These are phyloP conservation scores for Penicillium silybi DNA, from an alignment of 495 filamentous ascomycete genomes.

Conservation along the genomic window DNA sequence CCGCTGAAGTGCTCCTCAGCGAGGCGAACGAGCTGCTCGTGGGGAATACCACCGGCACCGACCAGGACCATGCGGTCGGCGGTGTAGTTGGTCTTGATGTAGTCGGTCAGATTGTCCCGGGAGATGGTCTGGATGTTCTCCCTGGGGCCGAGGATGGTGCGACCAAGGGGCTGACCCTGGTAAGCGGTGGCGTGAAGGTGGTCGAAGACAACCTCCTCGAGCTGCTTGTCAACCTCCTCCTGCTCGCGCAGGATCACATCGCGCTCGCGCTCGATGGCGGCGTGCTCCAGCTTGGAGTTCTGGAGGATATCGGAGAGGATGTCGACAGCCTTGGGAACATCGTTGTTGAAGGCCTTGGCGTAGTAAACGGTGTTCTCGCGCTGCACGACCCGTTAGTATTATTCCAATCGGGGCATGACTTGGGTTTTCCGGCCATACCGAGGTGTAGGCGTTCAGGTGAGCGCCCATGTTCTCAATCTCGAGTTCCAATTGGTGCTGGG, in stretches of 20 bases:
- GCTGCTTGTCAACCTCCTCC: slow-evolving; percentile 99
- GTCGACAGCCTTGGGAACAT: slow-evolving; percentile 91
- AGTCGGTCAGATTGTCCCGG: slow-evolving; percentile 81
- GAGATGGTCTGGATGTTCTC: slow-evolving; percentile 98
- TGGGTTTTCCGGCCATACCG: slow-evolving; percentile 59
- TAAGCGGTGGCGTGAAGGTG: slow-evolving; percentile 98
- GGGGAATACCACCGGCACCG: slow-evolving; percentile 89
- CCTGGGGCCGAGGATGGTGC: slow-evolving; percentile 95
- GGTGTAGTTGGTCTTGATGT: slow-evolving; percentile 99
- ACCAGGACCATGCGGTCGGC: slow-evolving; percentile 99
- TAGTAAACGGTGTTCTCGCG: slow-evolving; percentile 99
- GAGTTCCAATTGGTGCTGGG: slow-evolving; percentile 93
- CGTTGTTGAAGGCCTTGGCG: slow-evolving; percentile 96
- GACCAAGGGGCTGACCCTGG: slow-evolving; percentile 91
- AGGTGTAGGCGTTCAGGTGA: slow-evolving; percentile 99
- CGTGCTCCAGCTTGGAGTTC: slow-evolving; percentile 92
- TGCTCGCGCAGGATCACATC: slow-evolving; percentile 98
- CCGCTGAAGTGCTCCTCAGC: slow-evolving; percentile 92
- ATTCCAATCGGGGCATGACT: slow-evolving; percentile 1
- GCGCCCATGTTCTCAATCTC: slow-evolving; percentile 99
- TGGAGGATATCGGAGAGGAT: slow-evolving; percentile 99
- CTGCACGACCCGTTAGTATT: slow-evolving; percentile 47
- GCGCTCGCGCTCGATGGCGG: slow-evolving; percentile 92
- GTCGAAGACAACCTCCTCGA: slow-evolving; percentile 99
- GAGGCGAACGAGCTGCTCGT: slow-evolving; percentile 88